These are phyloP conservation scores for Ilex aquifolium DNA, from an alignment of 257 asterid genomes.

Conservation along the genomic window DNA sequence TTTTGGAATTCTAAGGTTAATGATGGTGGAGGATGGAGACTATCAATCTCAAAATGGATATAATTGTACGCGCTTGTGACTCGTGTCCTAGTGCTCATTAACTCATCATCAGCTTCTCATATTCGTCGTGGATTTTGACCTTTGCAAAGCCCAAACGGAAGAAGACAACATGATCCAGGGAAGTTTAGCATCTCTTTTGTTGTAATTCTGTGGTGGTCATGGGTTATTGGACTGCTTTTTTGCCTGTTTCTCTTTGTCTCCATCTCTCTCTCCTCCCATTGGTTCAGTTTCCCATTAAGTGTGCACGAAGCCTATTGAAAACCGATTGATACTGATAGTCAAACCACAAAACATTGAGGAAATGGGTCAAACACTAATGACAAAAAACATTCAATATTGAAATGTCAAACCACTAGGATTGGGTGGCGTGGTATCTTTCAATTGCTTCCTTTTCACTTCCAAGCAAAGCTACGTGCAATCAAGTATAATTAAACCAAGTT, in stretches of 20 bases:
- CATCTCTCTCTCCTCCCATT: slow-evolving; percentile 10
- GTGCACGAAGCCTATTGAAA: slow-evolving; percentile 7
- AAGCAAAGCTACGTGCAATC: slow-evolving; percentile 24
- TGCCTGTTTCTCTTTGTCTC: slow-evolving; percentile 13
- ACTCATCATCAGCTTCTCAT: slow-evolving; percentile 15
- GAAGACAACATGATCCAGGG: slow-evolving; percentile 4
- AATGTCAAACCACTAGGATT: slow-evolving; percentile 23
- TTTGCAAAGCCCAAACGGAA: slow-evolving; percentile 7
- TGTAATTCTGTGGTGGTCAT: not conserved
- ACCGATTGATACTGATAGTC: slow-evolving; percentile 22
- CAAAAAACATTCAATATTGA: not conserved
- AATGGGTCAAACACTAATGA: slow-evolving; percentile 13
- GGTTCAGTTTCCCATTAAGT: slow-evolving; percentile 18
- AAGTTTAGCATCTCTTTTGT: slow-evolving; percentile 15
- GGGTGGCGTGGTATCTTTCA: slow-evolving; percentile 14
- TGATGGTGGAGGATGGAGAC: slow-evolving; percentile 10
- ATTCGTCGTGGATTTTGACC: slow-evolving; percentile 23
- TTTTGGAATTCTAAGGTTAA: slow-evolving; percentile 5
- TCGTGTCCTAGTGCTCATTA: slow-evolving; percentile 13
- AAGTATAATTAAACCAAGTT: not conserved
- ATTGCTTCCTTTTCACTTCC: slow-evolving; percentile 16
- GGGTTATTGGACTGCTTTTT: slow-evolving; percentile 21
- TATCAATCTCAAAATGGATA: slow-evolving; percentile 7
- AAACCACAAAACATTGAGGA: slow-evolving; percentile 13
- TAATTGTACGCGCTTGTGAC: slow-evolving; percentile 7